Conservation (phyloP, 208 protist species). For the Wallacemonas sp. region DNA sequence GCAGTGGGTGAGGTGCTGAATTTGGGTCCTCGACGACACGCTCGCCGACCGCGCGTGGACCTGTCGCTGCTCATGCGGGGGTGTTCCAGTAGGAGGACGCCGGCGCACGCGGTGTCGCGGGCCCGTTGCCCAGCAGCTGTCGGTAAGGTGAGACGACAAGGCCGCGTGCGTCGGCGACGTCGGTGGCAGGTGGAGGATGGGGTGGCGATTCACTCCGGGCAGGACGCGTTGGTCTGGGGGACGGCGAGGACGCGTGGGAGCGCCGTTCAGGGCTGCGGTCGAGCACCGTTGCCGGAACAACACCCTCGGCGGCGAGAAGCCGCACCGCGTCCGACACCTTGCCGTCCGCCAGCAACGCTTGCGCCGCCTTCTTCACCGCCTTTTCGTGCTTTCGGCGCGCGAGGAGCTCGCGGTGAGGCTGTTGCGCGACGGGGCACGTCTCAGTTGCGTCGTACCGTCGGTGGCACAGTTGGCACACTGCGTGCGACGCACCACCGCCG, state of each 20-base stretch:
- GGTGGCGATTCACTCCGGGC: not conserved
- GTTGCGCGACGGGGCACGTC: conserved; percentile 23
- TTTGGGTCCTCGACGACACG: not conserved
- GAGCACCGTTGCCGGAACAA: not conserved
- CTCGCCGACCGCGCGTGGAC: too few relatives aligned
- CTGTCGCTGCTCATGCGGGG: too few relatives aligned
- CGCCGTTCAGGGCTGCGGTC: not conserved
- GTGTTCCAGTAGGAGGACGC: not conserved
- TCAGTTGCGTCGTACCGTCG: conserved; percentile 22
- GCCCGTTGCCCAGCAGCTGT: not conserved
- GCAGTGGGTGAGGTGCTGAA: not conserved
- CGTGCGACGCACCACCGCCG: conserved; percentile 11
- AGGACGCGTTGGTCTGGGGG: not conserved
- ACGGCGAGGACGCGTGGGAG: not conserved
- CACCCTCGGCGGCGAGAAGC: conserved; percentile 15
- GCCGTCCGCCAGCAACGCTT: conserved; percentile 35
- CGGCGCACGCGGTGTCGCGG: not conserved
- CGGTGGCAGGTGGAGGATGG: too few relatives aligned
- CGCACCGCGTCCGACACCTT: conserved; percentile 39
- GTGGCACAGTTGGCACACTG: conserved; percentile 38
- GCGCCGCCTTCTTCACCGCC: conserved; percentile 37
- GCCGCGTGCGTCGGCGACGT: not conserved
- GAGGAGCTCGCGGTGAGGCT: conserved; percentile 30
- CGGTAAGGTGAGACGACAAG: too few relatives aligned
- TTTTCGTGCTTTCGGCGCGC: conserved; percentile 44